Conservation (phyloP, 305 asterid species). For the Nicotiana rustica region DNA sequence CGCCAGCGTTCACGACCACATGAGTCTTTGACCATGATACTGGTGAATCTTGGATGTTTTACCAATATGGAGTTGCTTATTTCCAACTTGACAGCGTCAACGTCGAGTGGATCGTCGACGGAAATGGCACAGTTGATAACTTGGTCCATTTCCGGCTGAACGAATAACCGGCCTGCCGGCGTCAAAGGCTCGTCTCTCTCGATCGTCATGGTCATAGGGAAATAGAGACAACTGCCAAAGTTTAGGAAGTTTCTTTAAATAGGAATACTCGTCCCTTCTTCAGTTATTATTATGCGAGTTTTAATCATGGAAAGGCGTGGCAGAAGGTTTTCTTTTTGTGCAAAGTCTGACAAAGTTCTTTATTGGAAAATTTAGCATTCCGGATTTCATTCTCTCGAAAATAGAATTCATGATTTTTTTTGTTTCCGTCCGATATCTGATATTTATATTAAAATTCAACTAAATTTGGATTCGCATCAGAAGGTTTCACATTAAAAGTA, state of each 20-base stretch:
- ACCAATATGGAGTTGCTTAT: slow-evolving; percentile 54
- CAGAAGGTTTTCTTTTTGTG: no score
- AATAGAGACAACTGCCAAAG: not conserved
- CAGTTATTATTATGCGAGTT: not conserved
- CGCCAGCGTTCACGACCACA: slow-evolving; percentile 77
- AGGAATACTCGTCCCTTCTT: not conserved
- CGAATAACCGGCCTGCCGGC: slow-evolving; percentile 77
- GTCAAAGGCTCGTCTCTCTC: slow-evolving; percentile 69
- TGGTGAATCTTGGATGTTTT: slow-evolving; percentile 73
- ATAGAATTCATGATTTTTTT: no score
- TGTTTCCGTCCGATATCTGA: no score
- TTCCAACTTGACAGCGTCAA: slow-evolving; percentile 50
- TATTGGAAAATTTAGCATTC: no score
- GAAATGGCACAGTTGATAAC: slow-evolving; percentile 56
- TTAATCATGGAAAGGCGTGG: not conserved
- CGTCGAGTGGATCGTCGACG: slow-evolving; percentile 44
- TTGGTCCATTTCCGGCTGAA: slow-evolving; percentile 60
- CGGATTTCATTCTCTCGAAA: no score
- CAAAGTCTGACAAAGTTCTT: no score
- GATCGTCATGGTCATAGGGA: not conserved
- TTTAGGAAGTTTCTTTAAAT: not conserved
- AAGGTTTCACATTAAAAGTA: no score
- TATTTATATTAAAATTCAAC: no score
- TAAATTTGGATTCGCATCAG: no score
- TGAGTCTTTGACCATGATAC: slow-evolving; percentile 64